A percentile compares a stretch with the other conserved stretches of the same genome.
phyloP scores from a whole-genome alignment of 768 basidiomycete genomes.

The Mycena metata region DNA sequence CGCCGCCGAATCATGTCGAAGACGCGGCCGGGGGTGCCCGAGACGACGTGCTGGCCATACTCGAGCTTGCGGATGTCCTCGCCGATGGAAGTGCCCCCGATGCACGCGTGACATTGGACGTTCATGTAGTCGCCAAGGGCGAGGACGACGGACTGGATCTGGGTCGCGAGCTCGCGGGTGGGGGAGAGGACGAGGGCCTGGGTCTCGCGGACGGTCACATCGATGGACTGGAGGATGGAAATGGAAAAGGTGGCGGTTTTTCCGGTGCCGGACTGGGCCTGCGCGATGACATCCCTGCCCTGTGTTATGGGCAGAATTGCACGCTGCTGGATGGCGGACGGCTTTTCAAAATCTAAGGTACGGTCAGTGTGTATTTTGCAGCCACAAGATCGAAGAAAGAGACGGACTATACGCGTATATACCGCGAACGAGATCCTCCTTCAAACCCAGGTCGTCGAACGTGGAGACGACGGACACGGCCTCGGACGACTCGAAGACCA shows the following conservation, averaged over 20 bases:
- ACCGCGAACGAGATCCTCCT: constrained; percentile 95
- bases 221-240: constrained; percentile 97
- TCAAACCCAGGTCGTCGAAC: constrained; percentile 91
- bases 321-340: constrained; percentile 98
- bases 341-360: constrained; percentile 89
- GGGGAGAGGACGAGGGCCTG: constrained; percentile 97
- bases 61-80: constrained; percentile 98
- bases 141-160: constrained; percentile 97
- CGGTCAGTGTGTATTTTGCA: constrained; percentile 5
- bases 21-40: constrained; percentile 97
- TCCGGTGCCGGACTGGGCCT: constrained; percentile 99
- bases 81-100: constrained; percentile 96
- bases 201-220: constrained; percentile 92
- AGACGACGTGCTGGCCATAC: constrained; percentile 97
- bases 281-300: constrained; percentile 98
- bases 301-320: constrained; percentile 97
- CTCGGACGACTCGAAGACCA: constrained; percentile 96
- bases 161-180: constrained; percentile 98
- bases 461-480: constrained; percentile 90
- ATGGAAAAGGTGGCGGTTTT: constrained; percentile 99
- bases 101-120: constrained; percentile 98
- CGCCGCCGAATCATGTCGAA: constrained; percentile 99
- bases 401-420: constrained; percentile 97
- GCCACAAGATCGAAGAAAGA: constrained; percentile 9
- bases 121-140: constrained; percentile 99